A percentile compares a stretch with the other conserved stretches of the same genome.
Evolutionary conservation across 805 yeast genomes (phyloP).

Genomic region (Spathaspora boniae): DNA sequence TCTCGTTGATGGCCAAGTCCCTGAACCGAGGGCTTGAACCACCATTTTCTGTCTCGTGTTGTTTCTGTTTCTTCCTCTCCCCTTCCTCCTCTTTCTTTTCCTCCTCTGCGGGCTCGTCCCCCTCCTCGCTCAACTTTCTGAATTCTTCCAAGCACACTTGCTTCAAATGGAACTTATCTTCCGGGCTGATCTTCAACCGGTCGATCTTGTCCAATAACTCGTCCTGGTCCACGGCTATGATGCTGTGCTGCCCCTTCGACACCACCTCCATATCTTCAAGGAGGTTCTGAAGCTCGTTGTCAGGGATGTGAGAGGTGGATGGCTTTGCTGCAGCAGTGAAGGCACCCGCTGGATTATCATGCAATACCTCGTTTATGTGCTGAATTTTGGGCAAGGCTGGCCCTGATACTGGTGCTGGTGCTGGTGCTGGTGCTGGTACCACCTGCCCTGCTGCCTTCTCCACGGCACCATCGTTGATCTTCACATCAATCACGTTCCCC

Average conservation of each 20-base stretch:
- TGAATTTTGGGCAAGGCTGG: background rate
- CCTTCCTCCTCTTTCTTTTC: slow-evolving; percentile 2
- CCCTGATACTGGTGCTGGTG: background rate
- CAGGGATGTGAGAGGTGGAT: slow-evolving; percentile 14
- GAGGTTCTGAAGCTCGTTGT: slow-evolving; percentile 26
- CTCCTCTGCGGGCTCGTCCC: slow-evolving; percentile 1
- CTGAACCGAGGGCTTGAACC: no score
- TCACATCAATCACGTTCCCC: slow-evolving; percentile 54
- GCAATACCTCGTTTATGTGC: background rate
- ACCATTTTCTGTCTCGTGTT: background rate
- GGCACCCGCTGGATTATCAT: no score
- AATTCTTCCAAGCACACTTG: slow-evolving; percentile 20
- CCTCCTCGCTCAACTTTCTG: slow-evolving; percentile 10
- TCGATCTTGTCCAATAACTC: slow-evolving; percentile 24
- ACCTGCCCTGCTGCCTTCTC: background rate
- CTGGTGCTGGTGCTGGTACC: background rate
- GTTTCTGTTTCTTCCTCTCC: slow-evolving; percentile 2
- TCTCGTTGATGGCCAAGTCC: slow-evolving; percentile 16
- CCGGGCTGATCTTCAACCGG: slow-evolving; percentile 19
- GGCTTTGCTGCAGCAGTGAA: background rate
- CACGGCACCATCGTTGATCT: slow-evolving; percentile 19
- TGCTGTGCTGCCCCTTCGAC: background rate
- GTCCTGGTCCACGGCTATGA: slow-evolving; percentile 13
- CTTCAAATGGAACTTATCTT: slow-evolving; percentile 27
- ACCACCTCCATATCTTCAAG: slow-evolving; percentile 27